Evolutionary conservation across 1,284 basidiomycete species (phyloP), one percentile per base, ranked within the genome.

Genomic region (Hymenochaete sp.): DNA sequence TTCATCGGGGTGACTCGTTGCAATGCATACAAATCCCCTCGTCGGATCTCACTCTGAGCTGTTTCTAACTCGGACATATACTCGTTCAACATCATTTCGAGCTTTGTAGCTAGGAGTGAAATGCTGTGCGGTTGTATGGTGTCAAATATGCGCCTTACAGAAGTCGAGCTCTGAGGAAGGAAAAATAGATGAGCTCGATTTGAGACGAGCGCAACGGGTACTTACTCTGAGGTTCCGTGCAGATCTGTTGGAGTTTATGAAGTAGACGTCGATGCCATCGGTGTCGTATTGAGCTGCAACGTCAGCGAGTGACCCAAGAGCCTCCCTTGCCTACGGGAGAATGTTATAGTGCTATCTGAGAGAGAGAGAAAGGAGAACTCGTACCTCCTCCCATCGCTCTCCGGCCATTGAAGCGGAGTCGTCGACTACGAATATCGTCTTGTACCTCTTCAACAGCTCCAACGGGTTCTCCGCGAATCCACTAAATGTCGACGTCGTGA

Each of bases 331-430:
- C 69, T 74, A 41, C 22, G n/a, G n/a, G n/a, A n/a, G n/a, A n/a
- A n/a, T n/a, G n/a, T n/a, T n/a, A n/a, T n/a, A n/a, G n/a, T n/a
- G n/a, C n/a, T n/a, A n/a, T n/a, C n/a, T n/a, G n/a, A n/a, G n/a
- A n/a, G n/a, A 2, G 6, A 48, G 18, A 41, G 14, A 25, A 21
- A 4, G n/a, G 18, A 8, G 10, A 24, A 27, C 13, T 43, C 53
- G 22, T 22, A 75, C 72, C 65, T 72, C 70, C 6, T 48, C 45
- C 77, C 77, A 80, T 16, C 62, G 59, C 1, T 49, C 41, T 3
- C 64, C 67, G 10, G 29, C 42, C 77, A 80, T 81, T 8, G 77
- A 79, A 4, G 55, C 58, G 1, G 77, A 79, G 55, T 80, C 78
- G 55, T 80, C 77, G 35, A 79, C 61, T 22, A 77, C 52, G 31